Percentiles rank a stretch among this genome's conserved stretches.
Conservation (phyloP, 2,329 filamentous ascomycete species). For the Remersonia thermophila region DNA sequence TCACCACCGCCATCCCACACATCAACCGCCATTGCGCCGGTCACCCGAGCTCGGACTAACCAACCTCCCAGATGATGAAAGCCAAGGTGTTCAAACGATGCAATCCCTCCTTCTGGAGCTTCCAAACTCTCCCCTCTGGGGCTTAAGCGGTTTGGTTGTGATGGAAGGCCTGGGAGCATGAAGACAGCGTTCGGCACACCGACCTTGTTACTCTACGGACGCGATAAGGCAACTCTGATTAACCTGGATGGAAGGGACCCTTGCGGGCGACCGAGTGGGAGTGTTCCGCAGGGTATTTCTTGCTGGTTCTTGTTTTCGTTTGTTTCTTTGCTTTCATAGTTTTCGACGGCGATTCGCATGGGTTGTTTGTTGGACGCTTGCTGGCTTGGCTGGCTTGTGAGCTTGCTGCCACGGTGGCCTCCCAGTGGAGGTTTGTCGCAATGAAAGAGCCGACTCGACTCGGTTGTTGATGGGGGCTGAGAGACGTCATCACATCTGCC, state of each 20-base stretch:
- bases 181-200: conserved; percentile 99
- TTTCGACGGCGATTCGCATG: not conserved
- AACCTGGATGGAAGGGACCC: conserved; percentile 24
- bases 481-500: no score
- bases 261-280: conserved; percentile 7
- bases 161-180: conserved; percentile 60
- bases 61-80: conserved; percentile 91
- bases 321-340: no score
- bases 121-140: conserved; percentile 76
- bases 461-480: no score
- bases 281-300: not conserved
- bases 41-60: not conserved
- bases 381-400: no score
- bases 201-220: conserved; percentile 95
- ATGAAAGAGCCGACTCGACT: no score
- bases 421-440: no score
- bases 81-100: conserved; percentile 91
- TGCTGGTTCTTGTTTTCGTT: no score
- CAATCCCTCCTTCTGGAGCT: conserved; percentile 51
- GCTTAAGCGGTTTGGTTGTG: conserved; percentile 77
- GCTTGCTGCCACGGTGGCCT: no score
- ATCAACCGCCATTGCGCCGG: conserved; percentile 2
- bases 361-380: no score
- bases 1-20: conserved; percentile 10
- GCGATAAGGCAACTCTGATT: conserved; percentile 97